Evolutionary conservation across 805 yeast species (phyloP).

Genomic region (Metschnikowia gelsemii): DNA sequence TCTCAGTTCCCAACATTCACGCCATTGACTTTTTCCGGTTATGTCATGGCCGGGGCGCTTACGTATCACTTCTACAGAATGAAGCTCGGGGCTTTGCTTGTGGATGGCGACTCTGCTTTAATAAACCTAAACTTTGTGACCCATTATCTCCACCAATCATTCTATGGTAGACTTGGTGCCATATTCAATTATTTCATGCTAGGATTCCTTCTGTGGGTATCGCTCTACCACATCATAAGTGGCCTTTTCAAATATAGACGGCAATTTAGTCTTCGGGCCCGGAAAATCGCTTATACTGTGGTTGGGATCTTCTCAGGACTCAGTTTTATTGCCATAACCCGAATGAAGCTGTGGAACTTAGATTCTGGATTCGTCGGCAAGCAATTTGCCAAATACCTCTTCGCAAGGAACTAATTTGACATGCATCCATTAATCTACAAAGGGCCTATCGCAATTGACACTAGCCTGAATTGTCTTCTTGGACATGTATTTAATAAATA

Average conservation of each 20-base stretch:
- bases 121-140: slow-evolving; percentile 53
- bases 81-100: slow-evolving; percentile 48
- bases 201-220: slow-evolving; percentile 22
- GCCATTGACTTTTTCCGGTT: slow-evolving; percentile 63
- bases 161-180: slow-evolving; percentile 16
- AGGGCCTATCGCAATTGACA: too few relatives aligned
- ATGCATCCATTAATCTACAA: background rate
- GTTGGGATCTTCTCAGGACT: slow-evolving; percentile 37
- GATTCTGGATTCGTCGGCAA: slow-evolving; percentile 32
- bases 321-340: slow-evolving; percentile 37
- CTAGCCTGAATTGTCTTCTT: background rate
- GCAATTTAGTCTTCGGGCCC: slow-evolving; percentile 38
- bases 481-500: slow-evolving; percentile 8
- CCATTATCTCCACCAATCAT: slow-evolving; percentile 18
- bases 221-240: slow-evolving; percentile 51
- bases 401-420: background rate
- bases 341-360: slow-evolving; percentile 24
- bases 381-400: slow-evolving; percentile 30
- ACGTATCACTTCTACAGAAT: slow-evolving; percentile 47
- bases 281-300: slow-evolving; percentile 44
- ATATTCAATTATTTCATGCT: slow-evolving; percentile 18
- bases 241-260: slow-evolving; percentile 52
- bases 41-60: slow-evolving; percentile 46
- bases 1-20: slow-evolving; percentile 46
- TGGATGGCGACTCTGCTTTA: slow-evolving; percentile 65